These are phyloP conservation scores for Fusarium devonianum DNA, from an alignment of 2,329 filamentous ascomycete genomes.

Conservation along the genomic window DNA sequence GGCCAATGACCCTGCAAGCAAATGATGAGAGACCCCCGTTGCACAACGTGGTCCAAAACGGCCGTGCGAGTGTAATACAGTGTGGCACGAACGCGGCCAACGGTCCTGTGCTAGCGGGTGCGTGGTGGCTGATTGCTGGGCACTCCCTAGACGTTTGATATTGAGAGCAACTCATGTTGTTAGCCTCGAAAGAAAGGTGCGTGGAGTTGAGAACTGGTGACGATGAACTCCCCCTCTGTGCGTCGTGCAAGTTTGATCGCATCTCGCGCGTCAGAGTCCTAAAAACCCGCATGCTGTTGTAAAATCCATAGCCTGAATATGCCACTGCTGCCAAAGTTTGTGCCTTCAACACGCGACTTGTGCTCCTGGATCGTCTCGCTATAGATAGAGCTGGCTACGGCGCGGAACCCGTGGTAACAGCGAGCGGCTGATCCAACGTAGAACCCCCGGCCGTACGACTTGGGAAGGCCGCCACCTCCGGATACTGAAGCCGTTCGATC, in stretches of 20 bases:
- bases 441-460: conserved; percentile 21
- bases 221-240: conserved; percentile 16
- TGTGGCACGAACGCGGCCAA: conserved; percentile 5
- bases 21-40: not conserved
- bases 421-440: conserved; percentile 23
- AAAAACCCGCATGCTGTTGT: conserved; percentile 27
- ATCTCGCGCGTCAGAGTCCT: conserved; percentile 8
- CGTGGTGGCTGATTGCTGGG: conserved; percentile 26
- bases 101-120: conserved; percentile 3
- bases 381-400: conserved; percentile 24
- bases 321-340: conserved; percentile 21
- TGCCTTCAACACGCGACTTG: conserved; percentile 14
- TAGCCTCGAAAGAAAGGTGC: too few species aligned
- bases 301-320: conserved; percentile 28
- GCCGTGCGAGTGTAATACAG: conserved; percentile 30
- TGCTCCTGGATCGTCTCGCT: too few species aligned
- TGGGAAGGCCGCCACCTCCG: conserved; percentile 22
- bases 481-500: conserved; percentile 19
- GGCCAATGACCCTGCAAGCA: conserved; percentile 20
- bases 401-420: conserved; percentile 29
- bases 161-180: too few species aligned
- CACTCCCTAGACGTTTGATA: too few species aligned
- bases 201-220: not conserved
- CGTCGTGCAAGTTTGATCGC: conserved; percentile 19
- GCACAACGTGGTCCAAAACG: not conserved